These are phyloP conservation scores for Aeminium ludgeri DNA, from an alignment of 495 filamentous ascomycete genomes.

Conservation along the genomic window DNA sequence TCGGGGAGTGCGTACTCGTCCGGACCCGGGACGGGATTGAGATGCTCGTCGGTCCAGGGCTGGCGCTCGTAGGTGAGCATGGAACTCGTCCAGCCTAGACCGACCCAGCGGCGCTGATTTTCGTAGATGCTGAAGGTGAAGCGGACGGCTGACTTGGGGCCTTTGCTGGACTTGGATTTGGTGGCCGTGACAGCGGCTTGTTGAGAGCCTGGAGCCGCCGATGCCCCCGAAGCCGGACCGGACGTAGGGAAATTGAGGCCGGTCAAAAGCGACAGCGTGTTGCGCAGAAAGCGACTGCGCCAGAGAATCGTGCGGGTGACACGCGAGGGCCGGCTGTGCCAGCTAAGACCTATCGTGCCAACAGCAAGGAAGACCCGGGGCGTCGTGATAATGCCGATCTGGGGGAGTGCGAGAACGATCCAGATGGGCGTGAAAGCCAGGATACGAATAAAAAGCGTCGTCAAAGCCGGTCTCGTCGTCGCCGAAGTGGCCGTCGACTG, in stretches of 20 bases:
- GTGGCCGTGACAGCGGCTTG: conserved; percentile 7
- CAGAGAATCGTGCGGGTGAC: conserved; percentile 79
- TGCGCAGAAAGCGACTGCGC: conserved; percentile 62
- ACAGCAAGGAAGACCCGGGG: conserved; percentile 60
- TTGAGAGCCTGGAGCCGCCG: conserved; percentile 2
- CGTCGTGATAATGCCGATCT: conserved; percentile 70
- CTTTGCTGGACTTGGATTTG: conserved; percentile 19
- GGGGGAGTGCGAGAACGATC: conserved; percentile 65
- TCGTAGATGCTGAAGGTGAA: conserved; percentile 96
- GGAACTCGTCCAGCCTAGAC: conserved; percentile 84
- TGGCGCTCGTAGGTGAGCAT: conserved; percentile 76
- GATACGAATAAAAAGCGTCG: conserved; percentile 75
- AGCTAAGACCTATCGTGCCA: conserved; percentile 71
- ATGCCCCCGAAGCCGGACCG: conserved; percentile 12
- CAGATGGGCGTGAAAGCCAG: conserved; percentile 74
- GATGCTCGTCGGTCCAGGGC: conserved; percentile 90
- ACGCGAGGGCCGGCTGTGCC: conserved; percentile 76
- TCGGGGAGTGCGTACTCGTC: conserved; percentile 77
- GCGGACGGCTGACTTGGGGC: conserved; percentile 49
- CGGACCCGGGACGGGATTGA: conserved; percentile 59
- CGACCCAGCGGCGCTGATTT: conserved; percentile 91
- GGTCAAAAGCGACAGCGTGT: conserved; percentile 48
- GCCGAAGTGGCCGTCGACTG: conserved; percentile 81
- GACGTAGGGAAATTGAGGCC: conserved; percentile 47
- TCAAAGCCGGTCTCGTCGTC: conserved; percentile 82